Evolutionary conservation across 2,329 filamentous ascomycete genomes (phyloP).

Genomic region (Cercospora sojina): DNA sequence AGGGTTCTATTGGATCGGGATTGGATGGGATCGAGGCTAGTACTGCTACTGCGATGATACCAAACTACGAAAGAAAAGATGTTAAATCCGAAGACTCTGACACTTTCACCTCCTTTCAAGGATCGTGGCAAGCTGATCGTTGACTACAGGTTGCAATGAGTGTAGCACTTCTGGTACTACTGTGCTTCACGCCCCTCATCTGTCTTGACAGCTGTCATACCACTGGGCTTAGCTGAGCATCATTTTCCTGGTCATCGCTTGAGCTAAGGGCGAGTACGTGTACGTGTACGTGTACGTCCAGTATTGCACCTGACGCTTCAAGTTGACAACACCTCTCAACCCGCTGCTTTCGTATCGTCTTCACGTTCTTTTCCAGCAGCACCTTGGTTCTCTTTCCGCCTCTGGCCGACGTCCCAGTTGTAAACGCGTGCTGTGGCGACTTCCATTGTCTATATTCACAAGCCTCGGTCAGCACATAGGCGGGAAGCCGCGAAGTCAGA

Average conservation of each 20-base stretch:
- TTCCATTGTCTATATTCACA: constrained; percentile 74
- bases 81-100: background rate
- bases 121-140: background rate
- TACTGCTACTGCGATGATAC: background rate
- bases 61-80: background rate
- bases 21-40: background rate
- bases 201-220: background rate
- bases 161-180: background rate
- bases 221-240: too few species aligned
- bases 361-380: constrained; percentile 1
- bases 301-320: too few species aligned
- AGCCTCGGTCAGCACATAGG: background rate
- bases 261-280: too few species aligned
- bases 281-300: too few species aligned
- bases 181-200: background rate
- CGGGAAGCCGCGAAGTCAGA: background rate
- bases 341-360: background rate
- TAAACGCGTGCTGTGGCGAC: constrained; percentile 96
- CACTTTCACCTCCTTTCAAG: background rate
- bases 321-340: background rate
- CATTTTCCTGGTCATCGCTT: too few species aligned
- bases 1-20: background rate
- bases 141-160: background rate
- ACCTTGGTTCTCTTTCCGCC: constrained; percentile 76
- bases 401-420: constrained; percentile 97